Evolutionary conservation across 208 protist species (phyloP), one percentile per base, ranked within the genome.

Genomic region (Trypanosoma conorhini): DNA sequence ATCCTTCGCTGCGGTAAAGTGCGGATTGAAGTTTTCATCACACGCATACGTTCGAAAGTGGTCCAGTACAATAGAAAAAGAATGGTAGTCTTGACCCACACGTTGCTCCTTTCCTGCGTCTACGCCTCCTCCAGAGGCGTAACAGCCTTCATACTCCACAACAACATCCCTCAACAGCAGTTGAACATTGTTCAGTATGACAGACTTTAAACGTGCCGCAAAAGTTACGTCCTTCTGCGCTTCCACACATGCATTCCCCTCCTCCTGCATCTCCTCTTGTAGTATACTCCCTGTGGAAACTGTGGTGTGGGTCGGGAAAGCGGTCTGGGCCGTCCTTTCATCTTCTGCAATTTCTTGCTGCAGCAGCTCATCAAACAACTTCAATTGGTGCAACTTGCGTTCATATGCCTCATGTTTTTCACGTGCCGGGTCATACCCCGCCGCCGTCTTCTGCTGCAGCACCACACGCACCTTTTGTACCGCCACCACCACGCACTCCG

Each of bases 161-260:
- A 63, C 65, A 13, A 95, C 56, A 51, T 87, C 59, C 33, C 85
- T 44, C 33, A 95, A 66, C 31, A 83, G 68, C 5, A 96, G 42
- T 42, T 86, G 71, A 24, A 96, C 70, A 67, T 96, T 96, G 73
- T 90, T 92, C 7, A 93, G 57, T 44, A 96, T 89, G 50, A 59
- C 83, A 2, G 87, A 83, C 62, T 87, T 85, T n/a, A 96, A 75
- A 17, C 91, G 88, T 0, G 82, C 83, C 0, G 82, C 76, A 63
- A 94, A 96, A 58, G 83, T 89, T 42, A 64, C 79, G 61, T 88
- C 82, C 59, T 48, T 72, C 24, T 51, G 65, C 31, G 17, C 40
- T 31, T 76, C 65, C 12, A 59, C 65, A 24, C 13, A 13, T 35
- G 28, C 22, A 21, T 57, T 35, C 1, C 2, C 50, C 26, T 54